These are phyloP conservation scores for Wickerhamiella dianesei DNA, from an alignment of 805 yeast species.

Conservation along the genomic window DNA sequence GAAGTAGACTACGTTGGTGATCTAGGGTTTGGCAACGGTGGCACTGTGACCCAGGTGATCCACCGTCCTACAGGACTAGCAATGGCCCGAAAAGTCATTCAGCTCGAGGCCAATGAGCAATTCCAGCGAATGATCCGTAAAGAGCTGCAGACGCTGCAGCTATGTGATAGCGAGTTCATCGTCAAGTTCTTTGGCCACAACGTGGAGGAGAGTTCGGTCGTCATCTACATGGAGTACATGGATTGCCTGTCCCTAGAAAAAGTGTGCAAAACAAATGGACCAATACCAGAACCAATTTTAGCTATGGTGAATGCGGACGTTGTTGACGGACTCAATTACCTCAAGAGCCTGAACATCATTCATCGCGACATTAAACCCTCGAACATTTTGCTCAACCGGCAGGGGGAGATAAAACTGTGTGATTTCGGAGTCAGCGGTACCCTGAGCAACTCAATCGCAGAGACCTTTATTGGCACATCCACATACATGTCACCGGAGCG, in stretches of 20 bases:
- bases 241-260: constrained; percentile 88
- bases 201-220: constrained; percentile 54
- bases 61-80: constrained; percentile 79
- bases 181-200: constrained; percentile 88
- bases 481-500: constrained; percentile 97
- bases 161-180: constrained; percentile 66
- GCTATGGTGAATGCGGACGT: constrained; percentile 66
- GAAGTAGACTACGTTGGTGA: constrained; percentile 65
- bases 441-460: constrained; percentile 84
- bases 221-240: constrained; percentile 91
- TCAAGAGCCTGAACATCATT: constrained; percentile 75
- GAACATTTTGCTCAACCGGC: constrained; percentile 74
- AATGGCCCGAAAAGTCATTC: constrained; percentile 84
- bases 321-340: constrained; percentile 63
- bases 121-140: constrained; percentile 74
- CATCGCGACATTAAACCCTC: constrained; percentile 96
- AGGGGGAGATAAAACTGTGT: constrained; percentile 80
- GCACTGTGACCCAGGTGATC: constrained; percentile 75
- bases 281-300: constrained; percentile 53
- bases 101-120: constrained; percentile 65
- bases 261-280: constrained; percentile 47
- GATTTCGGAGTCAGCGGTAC: constrained; percentile 96
- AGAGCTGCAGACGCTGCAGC: constrained; percentile 82
- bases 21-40: constrained; percentile 89
- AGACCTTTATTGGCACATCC: constrained; percentile 95